A percentile compares a stretch with the other conserved stretches of the same genome.
Evolutionary conservation across 257 asterid genomes (phyloP).

Genomic region (Fraxinus excelsior): DNA sequence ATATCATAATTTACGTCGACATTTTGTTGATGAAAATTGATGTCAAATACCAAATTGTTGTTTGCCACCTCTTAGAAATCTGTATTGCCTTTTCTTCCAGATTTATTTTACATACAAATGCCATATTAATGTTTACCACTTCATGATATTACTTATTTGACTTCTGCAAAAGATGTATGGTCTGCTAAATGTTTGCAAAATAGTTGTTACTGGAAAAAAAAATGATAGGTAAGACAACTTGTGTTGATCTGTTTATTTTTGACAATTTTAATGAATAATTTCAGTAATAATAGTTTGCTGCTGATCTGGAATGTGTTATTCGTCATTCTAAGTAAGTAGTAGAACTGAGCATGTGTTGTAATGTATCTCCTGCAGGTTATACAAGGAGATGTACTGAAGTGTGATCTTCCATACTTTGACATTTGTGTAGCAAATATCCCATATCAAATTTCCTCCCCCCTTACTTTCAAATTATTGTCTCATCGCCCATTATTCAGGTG

Average conservation of each 20-base stretch:
- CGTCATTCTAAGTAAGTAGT: too few species aligned
- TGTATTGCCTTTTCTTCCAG: not conserved
- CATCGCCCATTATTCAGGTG: conserved; percentile 92
- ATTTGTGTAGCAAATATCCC: conserved; percentile 98
- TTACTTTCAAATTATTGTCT: conserved; percentile 76
- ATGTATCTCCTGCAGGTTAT: conserved; percentile 57
- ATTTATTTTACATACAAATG: not conserved
- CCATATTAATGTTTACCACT: not conserved
- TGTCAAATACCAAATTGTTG: not conserved
- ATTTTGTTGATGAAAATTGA: not conserved
- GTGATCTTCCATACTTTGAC: conserved; percentile 94
- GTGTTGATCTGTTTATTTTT: not conserved
- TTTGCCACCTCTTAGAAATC: not conserved
- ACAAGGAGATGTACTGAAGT: conserved; percentile 90
- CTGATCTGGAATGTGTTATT: not conserved
- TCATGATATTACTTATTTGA: not conserved
- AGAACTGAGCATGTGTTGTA: too few species aligned
- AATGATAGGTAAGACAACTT: not conserved
- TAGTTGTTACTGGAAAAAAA: not conserved
- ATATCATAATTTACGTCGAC: not conserved
- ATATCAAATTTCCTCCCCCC: conserved; percentile 95
- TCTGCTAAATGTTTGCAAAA: not conserved
- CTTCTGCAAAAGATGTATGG: not conserved
- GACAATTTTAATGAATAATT: not conserved
- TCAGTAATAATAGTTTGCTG: not conserved